Evolutionary conservation across 169 alveolate genomes (phyloP).

Genomic region (Plasmodium relictum): DNA sequence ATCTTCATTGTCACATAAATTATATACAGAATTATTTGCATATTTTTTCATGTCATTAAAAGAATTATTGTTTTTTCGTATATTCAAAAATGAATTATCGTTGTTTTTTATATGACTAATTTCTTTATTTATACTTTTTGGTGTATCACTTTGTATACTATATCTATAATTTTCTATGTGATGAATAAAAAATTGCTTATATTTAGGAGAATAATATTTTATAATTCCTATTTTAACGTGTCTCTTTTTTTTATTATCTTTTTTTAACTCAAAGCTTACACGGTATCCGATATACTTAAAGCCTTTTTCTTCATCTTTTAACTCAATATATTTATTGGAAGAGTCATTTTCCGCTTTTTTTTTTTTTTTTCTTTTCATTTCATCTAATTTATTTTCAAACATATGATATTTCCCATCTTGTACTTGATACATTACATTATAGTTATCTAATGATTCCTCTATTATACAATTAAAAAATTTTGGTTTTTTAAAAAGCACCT

Average conservation of each 20-base stretch:
- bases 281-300: conserved; percentile 74
- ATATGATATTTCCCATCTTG: conserved; percentile 30
- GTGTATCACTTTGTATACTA: conserved; percentile 16
- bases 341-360: conserved; percentile 25
- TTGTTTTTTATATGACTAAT: conserved; percentile 1
- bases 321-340: conserved; percentile 48
- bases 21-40: not conserved
- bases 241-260: conserved; percentile 64
- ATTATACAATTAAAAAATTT: conserved; percentile 72
- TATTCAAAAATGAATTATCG: not conserved
- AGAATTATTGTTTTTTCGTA: not conserved
- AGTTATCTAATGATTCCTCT: conserved; percentile 38
- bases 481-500: conserved; percentile 59
- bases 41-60: not conserved
- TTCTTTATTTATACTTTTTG: conserved; percentile 20
- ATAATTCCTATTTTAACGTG: conserved; percentile 57
- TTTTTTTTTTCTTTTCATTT: conserved; percentile 19
- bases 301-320: conserved; percentile 74
- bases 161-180: conserved; percentile 52
- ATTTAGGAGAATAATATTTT: conserved; percentile 74
- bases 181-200: conserved; percentile 73
- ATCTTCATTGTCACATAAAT: not conserved
- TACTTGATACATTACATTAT: conserved; percentile 32
- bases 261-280: conserved; percentile 71
- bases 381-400: conserved; percentile 42